Evolutionary conservation across 2,329 filamentous ascomycete species (phyloP), one percentile per base, ranked within the genome.

Genomic region (Colletotrichum tabaci): DNA sequence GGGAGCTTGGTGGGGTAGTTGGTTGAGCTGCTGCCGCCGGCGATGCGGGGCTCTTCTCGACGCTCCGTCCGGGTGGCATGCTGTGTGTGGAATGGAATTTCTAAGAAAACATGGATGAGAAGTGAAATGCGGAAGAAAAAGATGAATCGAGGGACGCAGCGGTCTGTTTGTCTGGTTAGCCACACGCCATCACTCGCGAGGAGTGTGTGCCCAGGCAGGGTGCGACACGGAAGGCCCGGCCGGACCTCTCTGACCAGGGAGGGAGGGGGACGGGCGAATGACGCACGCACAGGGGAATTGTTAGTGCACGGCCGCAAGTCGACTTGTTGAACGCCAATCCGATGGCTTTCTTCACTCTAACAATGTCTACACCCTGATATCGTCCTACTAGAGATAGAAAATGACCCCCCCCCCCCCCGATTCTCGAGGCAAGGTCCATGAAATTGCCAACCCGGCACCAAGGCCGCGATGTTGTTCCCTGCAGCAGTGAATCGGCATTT

Each of bases 191-290:
- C 35, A 38, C 35, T 38, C 23, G 10, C 18, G 44, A 67, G 49
- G 44, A 50, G 44, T 50, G 30, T 50, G 44, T 18, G 44, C 50
- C 13, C 21, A 64, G 49, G 38, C 38, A 56, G 50, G 35, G 35
- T 71, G 60, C 47, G 69, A 72, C 69, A 58, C 65, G 65, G 58
- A 63, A 47, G 52, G 42, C 2, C 44, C 68, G 68, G 65, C 60
- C 64, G 68, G 68, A 62, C 50, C 66, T 49, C 49, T 47, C 35
- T 38, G 9, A 9, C 23, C 44, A 55, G 61, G 56, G 64, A 55
- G 61, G 56, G 64, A 61, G 55, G 67, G 62, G 62, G 35, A 38
- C 38, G 53, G 23, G 35, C 56, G 38, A 56, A 68, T 72, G 69
- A 72, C 69, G 69, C 69, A 72, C 40, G 44, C 42, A 8, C 21